phyloP scores from a whole-genome alignment of 768 basidiomycete genomes.

The Termitomyces titanicus region DNA sequence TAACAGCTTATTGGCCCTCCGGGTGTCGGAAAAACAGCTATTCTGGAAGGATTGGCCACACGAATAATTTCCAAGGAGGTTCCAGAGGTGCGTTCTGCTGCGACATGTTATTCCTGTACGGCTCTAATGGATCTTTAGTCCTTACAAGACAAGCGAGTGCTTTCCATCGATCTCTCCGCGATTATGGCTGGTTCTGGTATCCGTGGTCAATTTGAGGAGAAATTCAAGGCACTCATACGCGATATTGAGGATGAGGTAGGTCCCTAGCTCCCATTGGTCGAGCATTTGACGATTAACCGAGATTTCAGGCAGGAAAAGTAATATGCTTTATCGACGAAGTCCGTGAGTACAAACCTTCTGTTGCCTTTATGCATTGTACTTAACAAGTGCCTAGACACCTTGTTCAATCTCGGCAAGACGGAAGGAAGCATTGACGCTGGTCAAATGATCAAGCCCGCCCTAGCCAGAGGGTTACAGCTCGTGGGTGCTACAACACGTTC shows the following conservation, averaged over 20 bases:
- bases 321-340: slow-evolving; percentile 97
- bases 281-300: background rate
- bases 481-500: slow-evolving; percentile 88
- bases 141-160: slow-evolving; percentile 81
- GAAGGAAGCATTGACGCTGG: slow-evolving; percentile 93
- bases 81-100: slow-evolving; percentile 62
- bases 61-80: slow-evolving; percentile 88
- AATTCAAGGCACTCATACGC: slow-evolving; percentile 84
- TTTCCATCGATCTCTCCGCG: slow-evolving; percentile 79
- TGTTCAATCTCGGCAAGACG: slow-evolving; percentile 87
- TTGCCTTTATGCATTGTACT: background rate
- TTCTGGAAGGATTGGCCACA: slow-evolving; percentile 85
- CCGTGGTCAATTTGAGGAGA: slow-evolving; percentile 90
- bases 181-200: slow-evolving; percentile 90
- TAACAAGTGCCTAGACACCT: slow-evolving; percentile 43
- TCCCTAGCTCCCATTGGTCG: slow-evolving; percentile 9
- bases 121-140: slow-evolving; percentile 43
- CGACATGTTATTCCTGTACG: background rate
- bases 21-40: slow-evolving; percentile 92
- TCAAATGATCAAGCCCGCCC: slow-evolving; percentile 90
- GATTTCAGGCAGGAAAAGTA: slow-evolving; percentile 58
- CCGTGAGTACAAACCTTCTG: slow-evolving; percentile 46
- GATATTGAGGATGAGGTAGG: slow-evolving; percentile 84
- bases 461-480: slow-evolving; percentile 82
- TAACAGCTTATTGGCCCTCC: slow-evolving; percentile 75